Evolutionary conservation across 331 rosid genomes (phyloP).

Genomic region (Arachis monticola): DNA sequence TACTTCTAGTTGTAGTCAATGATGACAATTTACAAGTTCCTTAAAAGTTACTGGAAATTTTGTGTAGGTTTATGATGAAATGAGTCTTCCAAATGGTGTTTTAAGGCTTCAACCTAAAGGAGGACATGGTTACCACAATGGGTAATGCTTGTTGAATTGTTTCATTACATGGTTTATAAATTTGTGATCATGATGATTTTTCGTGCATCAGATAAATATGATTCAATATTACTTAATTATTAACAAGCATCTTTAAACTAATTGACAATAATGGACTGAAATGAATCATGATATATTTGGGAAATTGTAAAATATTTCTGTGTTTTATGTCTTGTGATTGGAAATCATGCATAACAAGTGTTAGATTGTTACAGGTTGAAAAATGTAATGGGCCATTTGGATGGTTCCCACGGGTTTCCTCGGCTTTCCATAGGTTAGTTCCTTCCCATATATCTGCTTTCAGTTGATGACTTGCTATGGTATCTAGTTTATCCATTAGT

Average conservation of each 20-base stretch:
- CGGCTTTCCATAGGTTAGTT: constrained; percentile 79
- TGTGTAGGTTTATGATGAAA: constrained; percentile 81
- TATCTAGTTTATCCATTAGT: constrained; percentile 18
- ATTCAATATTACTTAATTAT: constrained; percentile 8
- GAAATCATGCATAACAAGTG: constrained; percentile 30
- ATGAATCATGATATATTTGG: constrained; percentile 1
- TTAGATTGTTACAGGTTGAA: constrained; percentile 54
- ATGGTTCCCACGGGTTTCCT: constrained; percentile 78
- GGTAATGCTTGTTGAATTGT: constrained; percentile 59
- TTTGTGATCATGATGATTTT: constrained; percentile 9
- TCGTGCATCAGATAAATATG: constrained; percentile 13
- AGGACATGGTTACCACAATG: constrained; percentile 97
- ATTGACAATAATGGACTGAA: neutral
- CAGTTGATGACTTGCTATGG: neutral
- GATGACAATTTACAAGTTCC: constrained; percentile 6
- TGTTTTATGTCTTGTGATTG: neutral
- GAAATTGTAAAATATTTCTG: neutral
- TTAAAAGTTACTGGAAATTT: constrained; percentile 32
- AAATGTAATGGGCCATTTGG: constrained; percentile 86
- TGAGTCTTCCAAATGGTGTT: constrained; percentile 95
- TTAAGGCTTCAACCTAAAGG: constrained; percentile 83
- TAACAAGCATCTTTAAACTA: constrained; percentile 10
- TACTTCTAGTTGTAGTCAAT: neutral
- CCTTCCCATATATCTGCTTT: constrained; percentile 25
- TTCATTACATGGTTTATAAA: constrained; percentile 15